Evolutionary conservation across 2,329 filamentous ascomycete genomes (phyloP).

Genomic region (Pseudogymnoascus sp.): DNA sequence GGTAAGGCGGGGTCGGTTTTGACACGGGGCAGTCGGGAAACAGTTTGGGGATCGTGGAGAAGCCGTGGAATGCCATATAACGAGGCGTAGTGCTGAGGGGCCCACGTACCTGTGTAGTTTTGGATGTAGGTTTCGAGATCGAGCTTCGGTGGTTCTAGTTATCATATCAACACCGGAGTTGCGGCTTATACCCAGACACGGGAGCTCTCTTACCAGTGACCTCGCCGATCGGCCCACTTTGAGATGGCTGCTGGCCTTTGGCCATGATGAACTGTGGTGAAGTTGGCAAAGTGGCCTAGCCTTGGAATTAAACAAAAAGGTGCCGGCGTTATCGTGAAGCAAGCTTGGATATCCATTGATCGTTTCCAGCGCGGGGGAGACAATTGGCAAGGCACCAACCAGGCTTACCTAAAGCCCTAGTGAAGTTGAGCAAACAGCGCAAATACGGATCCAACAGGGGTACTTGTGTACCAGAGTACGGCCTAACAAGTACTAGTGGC

Average conservation of each 20-base stretch:
- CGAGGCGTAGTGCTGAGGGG: not conserved
- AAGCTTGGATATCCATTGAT: not conserved
- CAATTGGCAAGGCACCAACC: slow-evolving; percentile 2
- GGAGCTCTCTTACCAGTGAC: slow-evolving; percentile 6
- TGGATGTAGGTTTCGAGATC: slow-evolving; percentile 86
- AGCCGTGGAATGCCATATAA: not conserved
- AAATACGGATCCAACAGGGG: slow-evolving; percentile 2
- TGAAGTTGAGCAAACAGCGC: not conserved
- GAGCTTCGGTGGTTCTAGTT: slow-evolving; percentile 70
- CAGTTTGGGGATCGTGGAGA: not conserved
- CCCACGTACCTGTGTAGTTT: slow-evolving; percentile 69
- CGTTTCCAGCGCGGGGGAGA: not conserved
- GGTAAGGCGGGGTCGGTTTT: not conserved
- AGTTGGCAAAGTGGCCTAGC: not conserved
- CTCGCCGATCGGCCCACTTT: slow-evolving; percentile 3
- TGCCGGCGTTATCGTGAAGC: not conserved
- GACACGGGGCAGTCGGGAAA: not conserved
- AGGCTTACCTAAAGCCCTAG: slow-evolving; percentile 9
- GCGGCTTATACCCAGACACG: not conserved
- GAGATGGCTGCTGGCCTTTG: not conserved
- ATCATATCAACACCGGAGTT: not conserved
- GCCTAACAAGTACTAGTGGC: not conserved
- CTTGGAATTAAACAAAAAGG: not conserved
- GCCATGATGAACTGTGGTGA: not conserved
- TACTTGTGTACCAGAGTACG: not conserved